Evolutionary conservation across 2,329 filamentous ascomycete species (phyloP), one percentile per base, ranked within the genome.

Genomic region (Bipolaris zeicola): DNA sequence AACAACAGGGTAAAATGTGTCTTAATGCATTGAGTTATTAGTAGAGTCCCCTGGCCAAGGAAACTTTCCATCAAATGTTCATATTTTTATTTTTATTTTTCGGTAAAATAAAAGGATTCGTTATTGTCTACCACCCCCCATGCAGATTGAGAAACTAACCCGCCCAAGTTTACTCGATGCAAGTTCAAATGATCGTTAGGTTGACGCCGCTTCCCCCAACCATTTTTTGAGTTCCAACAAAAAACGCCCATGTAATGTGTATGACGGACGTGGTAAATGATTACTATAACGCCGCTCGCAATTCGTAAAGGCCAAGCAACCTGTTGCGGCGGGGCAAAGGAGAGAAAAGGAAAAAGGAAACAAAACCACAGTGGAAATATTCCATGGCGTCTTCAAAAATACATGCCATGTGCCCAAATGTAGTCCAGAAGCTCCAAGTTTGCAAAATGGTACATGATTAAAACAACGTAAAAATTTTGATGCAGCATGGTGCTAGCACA

Each of bases 381-480:
- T 36, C 42, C 50, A 53, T 49, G 44, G 18, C 14, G 2, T 48
- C 44, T 39, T 43, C 22, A 36, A 47, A 53, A 52, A 33, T 62
- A 63, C 55, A 58, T 61, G 59, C 56, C 54, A 49, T 53, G 45
- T 46, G 50, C 48, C 42, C 45, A 46, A 53, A 52, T 52, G 42
- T 44, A 20, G 16, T 61, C 53, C 59, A 55, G 45, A 60, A 47
- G 48, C 55, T 50, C 53, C 55, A 54, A 54, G 57, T 60, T 57
- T 56, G 58, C 52, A 55, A 56, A 46, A 60, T 62, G 55, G 52
- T 67, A 67, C 64, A 66, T 62, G 51, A 62, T 64, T 57, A 68
- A 62, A 63, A 64, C 63, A 63, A 61, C 63, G 33, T 58, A 64
- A 60, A 60, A 68, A 62, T 61, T 64, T 62, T 64, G 55, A 61